Evolutionary conservation across 2,329 filamentous ascomycete species (phyloP).

Genomic region (Cordyceps cateniannulata): DNA sequence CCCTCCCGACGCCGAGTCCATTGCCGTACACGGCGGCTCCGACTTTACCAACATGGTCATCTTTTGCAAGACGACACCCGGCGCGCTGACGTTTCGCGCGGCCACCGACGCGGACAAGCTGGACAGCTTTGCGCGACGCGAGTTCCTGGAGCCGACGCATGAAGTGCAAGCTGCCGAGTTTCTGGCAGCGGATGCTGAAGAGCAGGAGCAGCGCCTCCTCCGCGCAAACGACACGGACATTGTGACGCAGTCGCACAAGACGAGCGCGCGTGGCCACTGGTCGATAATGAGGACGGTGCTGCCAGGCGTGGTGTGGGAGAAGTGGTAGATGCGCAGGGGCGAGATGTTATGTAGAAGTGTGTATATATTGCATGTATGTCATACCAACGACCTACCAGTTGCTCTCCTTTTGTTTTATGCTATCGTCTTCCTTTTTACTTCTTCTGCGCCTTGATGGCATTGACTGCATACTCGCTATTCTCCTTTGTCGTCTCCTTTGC

Average conservation of each 20-base stretch:
- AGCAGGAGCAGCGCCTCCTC: constrained; percentile 37
- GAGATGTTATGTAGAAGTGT: neutral
- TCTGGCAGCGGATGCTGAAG: constrained; percentile 32
- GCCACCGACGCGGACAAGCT: constrained; percentile 62
- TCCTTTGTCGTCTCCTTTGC: neutral
- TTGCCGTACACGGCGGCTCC: constrained; percentile 17
- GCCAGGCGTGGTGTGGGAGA: constrained; percentile 74
- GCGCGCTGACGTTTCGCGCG: constrained; percentile 57
- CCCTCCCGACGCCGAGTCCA: constrained; percentile 38
- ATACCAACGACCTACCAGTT: neutral
- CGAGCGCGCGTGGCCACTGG: constrained; percentile 83
- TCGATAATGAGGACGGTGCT: constrained; percentile 81
- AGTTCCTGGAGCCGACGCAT: constrained; percentile 64
- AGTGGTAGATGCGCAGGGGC: constrained; percentile 53
- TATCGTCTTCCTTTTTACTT: neutral
- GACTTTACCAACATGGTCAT: constrained; percentile 97
- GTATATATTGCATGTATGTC: neutral
- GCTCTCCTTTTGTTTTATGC: neutral
- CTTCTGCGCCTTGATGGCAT: constrained; percentile 27
- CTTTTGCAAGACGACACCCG: constrained; percentile 69
- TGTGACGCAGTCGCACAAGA: constrained; percentile 65
- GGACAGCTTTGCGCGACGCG: constrained; percentile 60
- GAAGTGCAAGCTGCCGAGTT: constrained; percentile 56
- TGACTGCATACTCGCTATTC: constrained; percentile 15
- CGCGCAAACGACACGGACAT: constrained; percentile 56